phyloP scores from a whole-genome alignment of 352 stramenopile genomes.

The Phytopythium chamaehyphon region DNA sequence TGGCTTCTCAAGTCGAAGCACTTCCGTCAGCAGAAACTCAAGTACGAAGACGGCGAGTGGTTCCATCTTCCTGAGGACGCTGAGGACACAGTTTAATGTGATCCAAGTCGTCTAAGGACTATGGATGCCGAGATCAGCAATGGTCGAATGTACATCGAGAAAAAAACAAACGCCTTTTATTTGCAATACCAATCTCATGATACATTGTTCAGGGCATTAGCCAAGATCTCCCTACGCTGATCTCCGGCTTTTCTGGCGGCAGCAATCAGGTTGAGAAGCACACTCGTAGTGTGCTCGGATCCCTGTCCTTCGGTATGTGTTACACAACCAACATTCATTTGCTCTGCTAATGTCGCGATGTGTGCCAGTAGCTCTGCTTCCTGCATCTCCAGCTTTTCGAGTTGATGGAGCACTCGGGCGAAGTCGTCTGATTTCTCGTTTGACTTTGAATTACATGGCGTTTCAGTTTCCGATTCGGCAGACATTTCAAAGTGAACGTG shows the following conservation, averaged over 20 bases:
- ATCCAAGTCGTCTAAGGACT: neutral
- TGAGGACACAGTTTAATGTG: conserved; percentile 1
- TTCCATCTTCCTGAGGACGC: conserved; percentile 35
- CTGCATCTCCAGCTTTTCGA: neutral
- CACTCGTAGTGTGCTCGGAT: no score
- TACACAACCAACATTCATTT: no score
- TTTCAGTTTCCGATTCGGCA: neutral
- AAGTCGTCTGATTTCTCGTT: neutral
- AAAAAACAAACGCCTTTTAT: no score
- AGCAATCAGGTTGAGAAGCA: no score
- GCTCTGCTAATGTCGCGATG: neutral
- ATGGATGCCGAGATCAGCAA: neutral
- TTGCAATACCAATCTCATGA: no score
- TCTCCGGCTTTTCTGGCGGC: no score
- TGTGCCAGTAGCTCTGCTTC: neutral
- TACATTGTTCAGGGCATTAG: no score
- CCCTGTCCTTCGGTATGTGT: no score
- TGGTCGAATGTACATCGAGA: no score
- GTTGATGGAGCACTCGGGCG: neutral
- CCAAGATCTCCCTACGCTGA: no score
- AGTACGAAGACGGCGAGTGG: conserved; percentile 63
- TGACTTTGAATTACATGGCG: neutral
- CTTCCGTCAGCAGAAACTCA: conserved; percentile 43
- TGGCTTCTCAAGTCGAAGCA: conserved; percentile 31
- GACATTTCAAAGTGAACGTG: conserved; percentile 10